Evolutionary conservation across 202 grass and related monocot genomes (phyloP).

Genomic region (Saccharum hybrid): DNA sequence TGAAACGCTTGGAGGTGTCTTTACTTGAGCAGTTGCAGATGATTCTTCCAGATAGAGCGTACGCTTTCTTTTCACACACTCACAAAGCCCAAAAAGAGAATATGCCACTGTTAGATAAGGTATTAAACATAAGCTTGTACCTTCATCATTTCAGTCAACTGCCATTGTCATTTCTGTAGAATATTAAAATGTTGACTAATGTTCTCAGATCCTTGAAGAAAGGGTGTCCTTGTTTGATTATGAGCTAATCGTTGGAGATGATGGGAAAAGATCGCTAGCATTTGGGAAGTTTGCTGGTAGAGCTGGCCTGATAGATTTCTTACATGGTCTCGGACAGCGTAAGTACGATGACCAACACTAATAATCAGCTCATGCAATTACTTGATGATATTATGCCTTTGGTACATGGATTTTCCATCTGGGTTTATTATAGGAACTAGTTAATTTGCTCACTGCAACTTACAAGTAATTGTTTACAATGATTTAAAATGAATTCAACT

Average conservation of each 20-base stretch:
- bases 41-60: constrained; percentile 85
- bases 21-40: constrained; percentile 69
- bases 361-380: constrained; percentile 19
- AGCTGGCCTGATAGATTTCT: constrained; percentile 95
- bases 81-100: constrained; percentile 96
- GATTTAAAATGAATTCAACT: background rate
- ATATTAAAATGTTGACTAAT: background rate
- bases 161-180: background rate
- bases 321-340: constrained; percentile 89
- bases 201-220: constrained; percentile 74
- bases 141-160: constrained; percentile 26
- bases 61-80: constrained; percentile 91
- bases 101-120: constrained; percentile 95
- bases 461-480: background rate
- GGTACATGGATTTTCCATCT: background rate
- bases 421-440: background rate
- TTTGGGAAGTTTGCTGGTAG: constrained; percentile 98
- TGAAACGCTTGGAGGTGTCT: background rate
- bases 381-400: constrained; percentile 22
- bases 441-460: constrained; percentile 1
- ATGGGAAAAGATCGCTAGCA: constrained; percentile 73
- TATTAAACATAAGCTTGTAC: constrained; percentile 33
- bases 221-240: constrained; percentile 89
- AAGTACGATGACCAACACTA: constrained; percentile 49
- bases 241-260: constrained; percentile 71